Evolutionary conservation across 129 eudicot species (phyloP).

Genomic region (Mikania micrantha): DNA sequence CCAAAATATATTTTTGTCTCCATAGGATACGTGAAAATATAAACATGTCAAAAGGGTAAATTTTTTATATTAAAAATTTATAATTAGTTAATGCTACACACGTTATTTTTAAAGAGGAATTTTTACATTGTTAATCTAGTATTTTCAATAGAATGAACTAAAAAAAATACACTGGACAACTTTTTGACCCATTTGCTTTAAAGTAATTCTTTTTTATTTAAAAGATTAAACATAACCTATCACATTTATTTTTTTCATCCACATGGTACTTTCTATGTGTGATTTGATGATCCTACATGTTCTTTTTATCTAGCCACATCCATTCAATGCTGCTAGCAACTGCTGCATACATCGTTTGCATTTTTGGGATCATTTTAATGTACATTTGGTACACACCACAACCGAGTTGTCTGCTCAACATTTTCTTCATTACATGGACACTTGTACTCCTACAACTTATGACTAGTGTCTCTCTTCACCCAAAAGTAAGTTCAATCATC

Average conservation of each 20-base stretch:
- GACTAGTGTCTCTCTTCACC: slow-evolving; percentile 79
- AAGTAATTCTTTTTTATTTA: background rate
- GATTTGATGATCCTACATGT: background rate
- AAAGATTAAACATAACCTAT: background rate
- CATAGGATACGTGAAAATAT: no score
- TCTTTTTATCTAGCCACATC: slow-evolving; percentile 45
- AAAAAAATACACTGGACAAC: background rate
- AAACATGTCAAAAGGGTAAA: background rate
- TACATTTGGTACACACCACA: slow-evolving; percentile 82
- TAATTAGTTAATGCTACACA: background rate
- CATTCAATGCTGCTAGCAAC: slow-evolving; percentile 63
- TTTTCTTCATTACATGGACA: slow-evolving; percentile 75
- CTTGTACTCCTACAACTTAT: slow-evolving; percentile 73
- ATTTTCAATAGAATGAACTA: background rate
- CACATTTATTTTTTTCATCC: background rate
- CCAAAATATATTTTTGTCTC: background rate
- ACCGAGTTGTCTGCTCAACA: slow-evolving; percentile 61
- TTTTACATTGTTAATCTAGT: background rate
- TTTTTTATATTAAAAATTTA: no score
- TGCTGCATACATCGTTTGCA: slow-evolving; percentile 48
- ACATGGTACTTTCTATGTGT: background rate
- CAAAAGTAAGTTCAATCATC: slow-evolving; percentile 35
- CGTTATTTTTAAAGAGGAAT: background rate
- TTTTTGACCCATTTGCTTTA: background rate
- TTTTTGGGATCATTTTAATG: slow-evolving; percentile 66